These are phyloP conservation scores for Chenopodium quinoa DNA, from an alignment of 148 eudicot species.

Conservation along the genomic window DNA sequence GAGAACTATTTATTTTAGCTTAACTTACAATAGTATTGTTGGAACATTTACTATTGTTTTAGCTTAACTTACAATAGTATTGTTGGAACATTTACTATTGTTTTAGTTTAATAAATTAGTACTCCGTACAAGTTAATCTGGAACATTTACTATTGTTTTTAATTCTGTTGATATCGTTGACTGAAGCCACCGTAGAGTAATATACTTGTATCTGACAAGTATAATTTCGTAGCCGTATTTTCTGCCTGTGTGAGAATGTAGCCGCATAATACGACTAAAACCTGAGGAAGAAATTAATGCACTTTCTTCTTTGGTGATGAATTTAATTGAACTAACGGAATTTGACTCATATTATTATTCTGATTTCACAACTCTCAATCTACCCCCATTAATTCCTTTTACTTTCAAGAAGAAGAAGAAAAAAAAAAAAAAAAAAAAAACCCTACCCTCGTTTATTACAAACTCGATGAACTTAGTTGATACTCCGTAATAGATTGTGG, in stretches of 20 bases:
- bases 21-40: too few species aligned
- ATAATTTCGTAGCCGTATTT: neutral
- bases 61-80: too few species aligned
- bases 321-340: neutral
- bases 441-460: neutral
- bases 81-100: too few species aligned
- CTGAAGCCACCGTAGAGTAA: neutral
- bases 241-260: conserved; percentile 1
- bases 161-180: neutral
- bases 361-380: neutral
- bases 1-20: too few species aligned
- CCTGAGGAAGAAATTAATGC: neutral
- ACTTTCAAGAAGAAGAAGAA: rapidly evolving
- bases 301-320: neutral
- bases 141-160: neutral
- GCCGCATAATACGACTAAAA: neutral
- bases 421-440: too few species aligned
- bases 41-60: too few species aligned
- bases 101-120: too few species aligned
- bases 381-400: neutral
- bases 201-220: neutral
- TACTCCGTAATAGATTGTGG: too few species aligned
- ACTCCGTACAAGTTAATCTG: too few species aligned
- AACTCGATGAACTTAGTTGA: neutral
- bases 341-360: neutral